Evolutionary conservation across 805 yeast species (phyloP), one percentile per base, ranked within the genome.

Genomic region (Candida piceae): DNA sequence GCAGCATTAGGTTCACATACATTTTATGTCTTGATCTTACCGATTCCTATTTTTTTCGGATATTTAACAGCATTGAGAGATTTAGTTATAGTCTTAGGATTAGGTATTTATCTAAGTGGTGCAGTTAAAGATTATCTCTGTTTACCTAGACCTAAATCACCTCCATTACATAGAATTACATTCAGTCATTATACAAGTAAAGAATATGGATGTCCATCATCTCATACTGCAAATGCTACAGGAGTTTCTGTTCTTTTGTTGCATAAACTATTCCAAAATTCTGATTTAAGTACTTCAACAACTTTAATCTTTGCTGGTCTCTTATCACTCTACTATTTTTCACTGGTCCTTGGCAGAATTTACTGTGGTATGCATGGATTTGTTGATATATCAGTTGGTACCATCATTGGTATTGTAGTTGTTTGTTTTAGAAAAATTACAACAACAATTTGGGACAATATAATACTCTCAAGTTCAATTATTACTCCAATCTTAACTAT

Each of bases 311-410:
- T 41, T n/a, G 31, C 52, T 5, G 34, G 53, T 4, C 29, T 53
- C 5, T 45, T 69, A 18, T 38, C 49, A 13, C 32, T 74, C 16
- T 88, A 88, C 56, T 78, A 77, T 51, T 41, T 69, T 25, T 76
- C 88, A 7, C 65, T 93, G 41, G 72, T 84, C 1, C 56, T 77
- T 42, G 98, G 98, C 13, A 69, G 98, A 38, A 53, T 90, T 8
- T 90, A 93, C 63, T 88, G 96, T 58, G 98, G 98, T 3, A 90
- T 90, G 98, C 98, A 93, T 62, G 97, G 98, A 3, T 73, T 84
- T 41, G 60, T 84, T 16, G 98, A 93, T 56, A 68, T 93, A 3
- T 34, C 63, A 0, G 55, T 74, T 15, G 98, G 98, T 5, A 62
- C 75, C 0, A 1, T 72, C 0, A 62, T 87, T 13, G 98, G 98